These are phyloP conservation scores for Fusarium austroafricanum DNA, from an alignment of 2,329 filamentous ascomycete genomes.

Conservation along the genomic window DNA sequence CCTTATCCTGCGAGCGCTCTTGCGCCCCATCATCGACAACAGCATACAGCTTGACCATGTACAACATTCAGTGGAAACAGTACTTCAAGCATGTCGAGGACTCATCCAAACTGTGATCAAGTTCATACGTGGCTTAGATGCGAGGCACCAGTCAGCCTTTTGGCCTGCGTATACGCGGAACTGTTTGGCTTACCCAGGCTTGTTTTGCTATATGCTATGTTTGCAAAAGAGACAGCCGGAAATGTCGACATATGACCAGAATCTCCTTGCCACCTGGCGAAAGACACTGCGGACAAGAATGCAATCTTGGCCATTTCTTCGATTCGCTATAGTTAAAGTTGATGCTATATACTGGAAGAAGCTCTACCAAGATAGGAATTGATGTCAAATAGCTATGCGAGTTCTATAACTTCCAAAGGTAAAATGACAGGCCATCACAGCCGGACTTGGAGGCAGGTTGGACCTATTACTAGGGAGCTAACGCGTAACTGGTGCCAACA, in stretches of 20 bases:
- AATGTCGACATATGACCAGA: constrained; percentile 2
- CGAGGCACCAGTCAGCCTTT: background rate
- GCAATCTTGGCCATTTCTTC: background rate
- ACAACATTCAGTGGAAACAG: background rate
- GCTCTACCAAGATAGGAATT: background rate
- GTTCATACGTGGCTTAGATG: background rate
- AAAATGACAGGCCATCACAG: too few relatives aligned
- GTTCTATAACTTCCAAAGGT: too few relatives aligned
- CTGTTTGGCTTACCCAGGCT: background rate
- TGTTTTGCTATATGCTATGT: constrained; percentile 17
- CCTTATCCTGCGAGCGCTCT: background rate
- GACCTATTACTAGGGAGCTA: too few relatives aligned
- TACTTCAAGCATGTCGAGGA: background rate
- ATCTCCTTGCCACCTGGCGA: constrained; percentile 1
- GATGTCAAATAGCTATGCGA: too few relatives aligned
- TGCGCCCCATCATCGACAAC: background rate
- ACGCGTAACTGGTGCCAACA: too few relatives aligned
- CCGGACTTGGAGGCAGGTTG: too few relatives aligned
- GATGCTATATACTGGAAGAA: constrained; percentile 17
- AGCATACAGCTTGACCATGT: background rate
- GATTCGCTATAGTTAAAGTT: constrained; percentile 12
- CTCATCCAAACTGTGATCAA: constrained; percentile 6
- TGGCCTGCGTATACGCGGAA: constrained; percentile 5
- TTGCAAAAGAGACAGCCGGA: background rate
- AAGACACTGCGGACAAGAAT: constrained; percentile 3